Conservation (phyloP, 2,329 filamentous ascomycete genomes). For the Nemania sp. region DNA sequence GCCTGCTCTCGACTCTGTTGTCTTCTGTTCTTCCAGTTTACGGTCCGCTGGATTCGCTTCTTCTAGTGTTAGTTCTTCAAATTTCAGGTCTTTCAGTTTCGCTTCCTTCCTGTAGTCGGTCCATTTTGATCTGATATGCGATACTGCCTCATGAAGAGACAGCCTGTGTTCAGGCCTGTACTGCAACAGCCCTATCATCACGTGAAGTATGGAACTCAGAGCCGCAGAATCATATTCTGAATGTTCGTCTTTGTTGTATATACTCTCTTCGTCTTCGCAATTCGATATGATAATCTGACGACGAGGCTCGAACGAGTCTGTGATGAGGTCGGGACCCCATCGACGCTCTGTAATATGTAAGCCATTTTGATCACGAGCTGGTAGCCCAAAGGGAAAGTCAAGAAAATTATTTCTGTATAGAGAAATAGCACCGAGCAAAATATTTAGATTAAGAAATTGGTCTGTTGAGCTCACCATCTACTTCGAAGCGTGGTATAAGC, state of each 20-base stretch:
- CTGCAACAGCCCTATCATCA: not conserved
- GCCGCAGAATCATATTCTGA: not conserved
- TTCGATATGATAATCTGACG: not conserved
- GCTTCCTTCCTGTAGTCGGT: not conserved
- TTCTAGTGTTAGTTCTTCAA: too few species aligned
- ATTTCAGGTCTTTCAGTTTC: too few species aligned
- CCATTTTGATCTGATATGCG: conserved; percentile 2
- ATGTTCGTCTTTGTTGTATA: not conserved
- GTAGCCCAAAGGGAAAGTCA: too few species aligned
- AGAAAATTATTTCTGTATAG: too few species aligned
- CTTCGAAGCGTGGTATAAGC: not conserved
- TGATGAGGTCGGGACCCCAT: not conserved
- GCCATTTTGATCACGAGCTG: not conserved
- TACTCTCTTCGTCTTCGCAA: not conserved
- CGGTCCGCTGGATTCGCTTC: too few species aligned
- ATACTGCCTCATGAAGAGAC: not conserved
- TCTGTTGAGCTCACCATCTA: not conserved
- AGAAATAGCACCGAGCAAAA: too few species aligned
- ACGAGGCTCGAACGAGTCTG: too few species aligned
- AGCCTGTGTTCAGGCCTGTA: not conserved
- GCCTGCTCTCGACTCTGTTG: too few species aligned
- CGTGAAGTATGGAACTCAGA: not conserved
- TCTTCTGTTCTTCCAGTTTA: too few species aligned
- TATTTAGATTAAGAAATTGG: too few species aligned
- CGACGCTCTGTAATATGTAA: not conserved